Percentiles rank a stretch among this genome's conserved stretches.
Evolutionary conservation across 768 basidiomycete genomes (phyloP).

Genomic region (Candolleomyces eurysporus): DNA sequence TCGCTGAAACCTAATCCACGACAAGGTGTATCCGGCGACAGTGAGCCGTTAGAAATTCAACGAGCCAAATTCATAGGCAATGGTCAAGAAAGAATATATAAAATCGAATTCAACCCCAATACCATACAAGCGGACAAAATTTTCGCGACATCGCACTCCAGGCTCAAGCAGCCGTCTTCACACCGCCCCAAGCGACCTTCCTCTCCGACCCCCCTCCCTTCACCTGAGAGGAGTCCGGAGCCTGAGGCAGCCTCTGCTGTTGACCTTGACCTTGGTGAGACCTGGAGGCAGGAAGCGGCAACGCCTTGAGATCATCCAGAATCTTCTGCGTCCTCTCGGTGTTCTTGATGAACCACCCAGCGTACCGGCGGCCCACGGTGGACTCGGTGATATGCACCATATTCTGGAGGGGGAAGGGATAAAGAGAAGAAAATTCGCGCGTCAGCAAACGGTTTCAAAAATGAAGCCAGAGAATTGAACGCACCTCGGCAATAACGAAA

Average conservation of each 20-base stretch:
- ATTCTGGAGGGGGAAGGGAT: conserved; percentile 57
- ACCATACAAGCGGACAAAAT: not conserved
- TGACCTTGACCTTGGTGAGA: conserved; percentile 18
- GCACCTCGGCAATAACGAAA: conserved; percentile 91
- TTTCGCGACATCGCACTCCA: not conserved
- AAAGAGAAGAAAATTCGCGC: too few species aligned
- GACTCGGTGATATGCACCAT: conserved; percentile 97
- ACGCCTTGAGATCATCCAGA: conserved; percentile 67
- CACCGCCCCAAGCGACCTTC: conserved; percentile 63
- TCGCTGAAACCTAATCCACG: too few species aligned
- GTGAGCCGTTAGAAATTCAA: too few species aligned
- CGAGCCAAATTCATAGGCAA: too few species aligned
- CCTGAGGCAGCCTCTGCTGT: conserved; percentile 20
- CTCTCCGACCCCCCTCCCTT: conserved; percentile 30
- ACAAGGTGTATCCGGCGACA: too few species aligned
- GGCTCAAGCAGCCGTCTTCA: conserved; percentile 27
- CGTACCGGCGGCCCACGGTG: conserved; percentile 89
- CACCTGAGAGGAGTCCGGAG: conserved; percentile 11
- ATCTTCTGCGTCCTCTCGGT: conserved; percentile 90
- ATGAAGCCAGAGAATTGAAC: conserved; percentile 19
- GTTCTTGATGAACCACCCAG: conserved; percentile 97
- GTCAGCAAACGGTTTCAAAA: not conserved
- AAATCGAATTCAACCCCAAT: too few species aligned
- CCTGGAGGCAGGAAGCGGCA: conserved; percentile 41
- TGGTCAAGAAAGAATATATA: too few species aligned